Conservation (phyloP, 139 green algal species). For the Tetraselmis striata region DNA sequence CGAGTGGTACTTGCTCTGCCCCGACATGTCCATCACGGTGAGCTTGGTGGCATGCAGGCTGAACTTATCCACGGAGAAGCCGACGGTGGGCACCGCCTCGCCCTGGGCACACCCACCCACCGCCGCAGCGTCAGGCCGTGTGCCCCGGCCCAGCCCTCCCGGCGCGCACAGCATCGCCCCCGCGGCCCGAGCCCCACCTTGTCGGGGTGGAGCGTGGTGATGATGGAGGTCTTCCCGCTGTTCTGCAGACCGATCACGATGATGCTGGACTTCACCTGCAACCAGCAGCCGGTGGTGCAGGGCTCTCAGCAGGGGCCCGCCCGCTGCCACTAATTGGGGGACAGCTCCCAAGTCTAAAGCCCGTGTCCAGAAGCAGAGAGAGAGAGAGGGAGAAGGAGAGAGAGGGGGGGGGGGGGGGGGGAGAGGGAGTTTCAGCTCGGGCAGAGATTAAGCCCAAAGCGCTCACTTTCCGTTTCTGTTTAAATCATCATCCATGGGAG, state of each 20-base stretch:
- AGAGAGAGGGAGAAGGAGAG: no score
- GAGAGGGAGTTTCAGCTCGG: no score
- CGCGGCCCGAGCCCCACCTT: neutral
- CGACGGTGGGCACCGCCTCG: slow-evolving; percentile 32
- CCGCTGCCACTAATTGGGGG: no score
- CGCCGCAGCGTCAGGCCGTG: neutral
- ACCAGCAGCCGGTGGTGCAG: no score
- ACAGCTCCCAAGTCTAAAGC: no score
- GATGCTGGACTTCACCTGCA: slow-evolving; percentile 26
- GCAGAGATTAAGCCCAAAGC: no score
- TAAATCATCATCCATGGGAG: no score
- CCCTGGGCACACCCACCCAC: neutral
- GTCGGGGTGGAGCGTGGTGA: slow-evolving; percentile 17
- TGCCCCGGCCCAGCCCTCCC: neutral
- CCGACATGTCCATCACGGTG: slow-evolving; percentile 46
- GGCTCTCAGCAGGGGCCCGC: no score
- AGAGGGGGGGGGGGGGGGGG: no score
- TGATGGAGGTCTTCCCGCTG: slow-evolving; percentile 39
- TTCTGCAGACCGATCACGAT: slow-evolving; percentile 36
- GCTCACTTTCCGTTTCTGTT: no score
- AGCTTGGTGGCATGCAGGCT: slow-evolving; percentile 22
- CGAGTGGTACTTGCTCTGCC: slow-evolving; percentile 34
- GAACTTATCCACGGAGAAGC: slow-evolving; percentile 41
- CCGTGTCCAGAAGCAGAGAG: no score
- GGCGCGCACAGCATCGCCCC: neutral